A percentile compares a stretch with the other conserved stretches of the same genome.
These are phyloP conservation scores for Phyllachora maydis DNA, from an alignment of 2,329 filamentous ascomycete species.

Conservation along the genomic window DNA sequence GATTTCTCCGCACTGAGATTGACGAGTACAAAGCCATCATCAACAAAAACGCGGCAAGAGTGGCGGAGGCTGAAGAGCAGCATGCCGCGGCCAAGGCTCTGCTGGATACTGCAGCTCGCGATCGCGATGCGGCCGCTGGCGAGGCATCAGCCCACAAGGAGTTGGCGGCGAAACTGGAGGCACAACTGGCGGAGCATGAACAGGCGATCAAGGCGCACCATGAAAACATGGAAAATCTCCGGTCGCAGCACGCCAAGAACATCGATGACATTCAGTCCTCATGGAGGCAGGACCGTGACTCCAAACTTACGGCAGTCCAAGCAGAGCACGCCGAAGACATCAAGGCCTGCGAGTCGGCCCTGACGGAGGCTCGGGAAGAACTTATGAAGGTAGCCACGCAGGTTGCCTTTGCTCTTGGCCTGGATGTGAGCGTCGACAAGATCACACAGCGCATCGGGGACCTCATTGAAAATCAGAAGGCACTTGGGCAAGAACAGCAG, in stretches of 20 bases:
- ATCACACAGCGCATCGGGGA: conserved; percentile 39
- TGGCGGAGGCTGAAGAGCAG: conserved; percentile 54
- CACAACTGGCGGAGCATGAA: conserved; percentile 39
- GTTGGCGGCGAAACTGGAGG: conserved; percentile 30
- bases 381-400: conserved; percentile 42
- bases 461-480: conserved; percentile 35
- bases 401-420: conserved; percentile 35
- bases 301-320: conserved; percentile 35
- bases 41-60: conserved; percentile 43
- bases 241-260: conserved; percentile 23
- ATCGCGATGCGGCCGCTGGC: conserved; percentile 26
- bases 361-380: conserved; percentile 43
- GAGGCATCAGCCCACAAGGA: conserved; percentile 23
- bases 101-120: conserved; percentile 42
- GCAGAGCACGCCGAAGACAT: conserved; percentile 36
- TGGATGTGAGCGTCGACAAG: conserved; percentile 48
- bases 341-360: conserved; percentile 36
- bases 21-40: conserved; percentile 64
- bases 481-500: conserved; percentile 35
- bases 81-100: conserved; percentile 46
- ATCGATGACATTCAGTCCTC: conserved; percentile 20
- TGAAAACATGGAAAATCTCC: conserved; percentile 25
- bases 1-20: conserved; percentile 50
- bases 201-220: conserved; percentile 32
- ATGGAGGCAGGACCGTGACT: conserved; percentile 34